A percentile compares a stretch with the other conserved stretches of the same genome.
These are phyloP conservation scores for Prosopis cineraria DNA, from an alignment of 306 rosid species.

Conservation along the genomic window DNA sequence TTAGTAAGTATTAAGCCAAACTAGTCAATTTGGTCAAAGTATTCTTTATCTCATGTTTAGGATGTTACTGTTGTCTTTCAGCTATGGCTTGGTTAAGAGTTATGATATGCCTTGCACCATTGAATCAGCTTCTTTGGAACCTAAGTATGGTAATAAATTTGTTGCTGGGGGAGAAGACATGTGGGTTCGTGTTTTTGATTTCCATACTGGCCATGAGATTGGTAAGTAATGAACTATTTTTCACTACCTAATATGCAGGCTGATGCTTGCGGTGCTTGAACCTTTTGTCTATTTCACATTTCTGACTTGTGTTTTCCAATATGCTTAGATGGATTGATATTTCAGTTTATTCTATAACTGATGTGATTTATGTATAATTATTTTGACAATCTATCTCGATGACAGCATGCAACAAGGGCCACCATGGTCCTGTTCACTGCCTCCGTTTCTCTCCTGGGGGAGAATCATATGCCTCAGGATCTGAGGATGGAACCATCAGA, in stretches of 20 bases:
- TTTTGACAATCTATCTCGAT: conserved; percentile 33
- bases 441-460: conserved; percentile 98
- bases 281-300: background rate
- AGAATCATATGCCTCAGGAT: conserved; percentile 98
- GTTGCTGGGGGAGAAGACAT: conserved; percentile 98
- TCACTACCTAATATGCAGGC: background rate
- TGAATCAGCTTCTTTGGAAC: conserved; percentile 96
- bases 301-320: background rate
- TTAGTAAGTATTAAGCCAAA: conserved; percentile 59
- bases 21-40: background rate
- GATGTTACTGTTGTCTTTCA: conserved; percentile 36
- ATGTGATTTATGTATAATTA: background rate
- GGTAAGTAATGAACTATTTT: conserved; percentile 47
- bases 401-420: conserved; percentile 98
- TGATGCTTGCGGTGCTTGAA: conserved; percentile 1
- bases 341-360: background rate
- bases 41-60: conserved; percentile 32
- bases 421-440: conserved; percentile 98
- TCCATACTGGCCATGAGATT: conserved; percentile 89
- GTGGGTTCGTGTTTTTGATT: conserved; percentile 96
- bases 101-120: conserved; percentile 90
- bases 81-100: conserved; percentile 97
- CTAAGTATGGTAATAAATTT: conserved; percentile 89
- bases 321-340: background rate
- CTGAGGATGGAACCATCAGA: conserved; percentile 98